Percentiles rank a stretch among this genome's conserved stretches.
phyloP scores from a whole-genome alignment of 208 protist genomes.

The Trypanosoma brucei region DNA sequence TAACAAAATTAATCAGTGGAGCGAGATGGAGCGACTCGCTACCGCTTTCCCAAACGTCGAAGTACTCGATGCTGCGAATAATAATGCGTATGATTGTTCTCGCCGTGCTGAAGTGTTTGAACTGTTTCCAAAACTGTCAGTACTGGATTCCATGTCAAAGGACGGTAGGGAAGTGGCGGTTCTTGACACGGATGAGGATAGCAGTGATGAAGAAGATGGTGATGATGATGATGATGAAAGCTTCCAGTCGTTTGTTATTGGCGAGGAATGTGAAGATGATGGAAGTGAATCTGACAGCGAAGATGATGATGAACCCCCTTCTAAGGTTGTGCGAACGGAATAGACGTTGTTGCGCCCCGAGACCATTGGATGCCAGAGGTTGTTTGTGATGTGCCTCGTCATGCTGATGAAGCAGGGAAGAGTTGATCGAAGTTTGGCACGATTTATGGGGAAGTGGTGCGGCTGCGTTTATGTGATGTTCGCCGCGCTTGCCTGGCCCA shows the following conservation, averaged over 20 bases:
- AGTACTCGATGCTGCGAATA: constrained; percentile 62
- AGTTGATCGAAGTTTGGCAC: too few relatives aligned
- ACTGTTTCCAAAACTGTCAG: constrained; percentile 45
- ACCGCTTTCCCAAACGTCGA: constrained; percentile 52
- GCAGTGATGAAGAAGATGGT: constrained; percentile 19
- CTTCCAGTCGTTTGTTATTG: constrained; percentile 1
- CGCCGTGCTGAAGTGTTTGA: constrained; percentile 45
- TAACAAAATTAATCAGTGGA: constrained; percentile 47
- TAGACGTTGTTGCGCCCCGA: not conserved
- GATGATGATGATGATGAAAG: constrained; percentile 19
- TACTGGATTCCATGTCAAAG: constrained; percentile 43
- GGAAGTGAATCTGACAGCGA: constrained; percentile 21
- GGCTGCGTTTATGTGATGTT: too few relatives aligned
- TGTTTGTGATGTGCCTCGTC: not conserved
- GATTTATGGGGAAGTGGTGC: too few relatives aligned
- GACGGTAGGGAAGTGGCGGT: constrained; percentile 54
- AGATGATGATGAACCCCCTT: constrained; percentile 19
- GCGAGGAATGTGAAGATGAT: constrained; percentile 14
- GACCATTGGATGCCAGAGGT: not conserved
- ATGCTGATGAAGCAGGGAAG: too few relatives aligned
- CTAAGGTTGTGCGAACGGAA: constrained; percentile 27
- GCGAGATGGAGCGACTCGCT: constrained; percentile 51
- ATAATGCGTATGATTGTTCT: constrained; percentile 40
- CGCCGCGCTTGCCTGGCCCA: too few relatives aligned
- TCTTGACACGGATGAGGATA: constrained; percentile 33